Conservation (phyloP, 73 alveolate genomes). For the Paramecium octaurelia region DNA sequence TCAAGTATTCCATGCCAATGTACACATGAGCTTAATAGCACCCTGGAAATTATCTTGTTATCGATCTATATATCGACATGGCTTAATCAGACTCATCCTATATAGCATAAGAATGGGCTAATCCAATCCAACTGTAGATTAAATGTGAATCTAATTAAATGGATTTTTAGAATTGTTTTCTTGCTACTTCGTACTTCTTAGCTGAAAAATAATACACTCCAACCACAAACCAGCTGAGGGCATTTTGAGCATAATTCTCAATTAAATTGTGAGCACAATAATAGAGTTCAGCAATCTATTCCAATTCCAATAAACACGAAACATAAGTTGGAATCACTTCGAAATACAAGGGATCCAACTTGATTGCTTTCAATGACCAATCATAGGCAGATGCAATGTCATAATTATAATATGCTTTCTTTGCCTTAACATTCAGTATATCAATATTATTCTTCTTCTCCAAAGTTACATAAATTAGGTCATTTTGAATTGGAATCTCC, state of each 20-base stretch:
- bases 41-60: constrained; percentile 97
- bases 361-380: constrained; percentile 80
- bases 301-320: constrained; percentile 89
- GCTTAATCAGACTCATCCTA: constrained; percentile 98
- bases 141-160: constrained; percentile 92
- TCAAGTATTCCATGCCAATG: constrained; percentile 97
- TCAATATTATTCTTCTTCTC: constrained; percentile 79
- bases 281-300: constrained; percentile 92
- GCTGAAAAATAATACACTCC: constrained; percentile 94
- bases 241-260: constrained; percentile 87
- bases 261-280: constrained; percentile 94
- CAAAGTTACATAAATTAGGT: constrained; percentile 72
- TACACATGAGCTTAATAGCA: constrained; percentile 93
- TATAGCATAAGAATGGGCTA: constrained; percentile 97
- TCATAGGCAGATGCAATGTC: constrained; percentile 91
- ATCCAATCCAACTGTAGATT: constrained; percentile 96
- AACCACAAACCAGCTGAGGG: constrained; percentile 92
- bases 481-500: constrained; percentile 35
- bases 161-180: constrained; percentile 95
- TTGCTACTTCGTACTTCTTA: constrained; percentile 92
- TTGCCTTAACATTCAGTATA: constrained; percentile 89
- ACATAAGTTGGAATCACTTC: constrained; percentile 93
- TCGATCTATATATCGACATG: constrained; percentile 95
- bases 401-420: constrained; percentile 83
- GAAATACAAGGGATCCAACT: constrained; percentile 87